Base-by-base conservation (phyloP, 768 basidiomycete species). In the Lactifluus volemus region DNA sequence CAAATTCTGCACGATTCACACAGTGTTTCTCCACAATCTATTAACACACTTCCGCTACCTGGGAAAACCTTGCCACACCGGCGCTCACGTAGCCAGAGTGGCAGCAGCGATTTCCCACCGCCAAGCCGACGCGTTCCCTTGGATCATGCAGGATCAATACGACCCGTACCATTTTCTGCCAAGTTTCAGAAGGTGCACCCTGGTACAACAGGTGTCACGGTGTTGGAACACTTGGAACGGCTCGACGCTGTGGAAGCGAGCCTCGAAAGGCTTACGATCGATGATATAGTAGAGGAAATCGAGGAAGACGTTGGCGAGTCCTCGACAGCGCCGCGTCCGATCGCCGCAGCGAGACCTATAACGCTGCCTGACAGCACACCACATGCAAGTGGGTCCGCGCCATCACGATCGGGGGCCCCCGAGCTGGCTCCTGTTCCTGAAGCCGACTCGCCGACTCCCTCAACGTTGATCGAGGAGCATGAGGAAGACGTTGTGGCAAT, bases 151-250 rank as follows among this genome's bases (percentile, higher is more conserved):
- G 87, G 86, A 51, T 77, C 78, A 29, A 78, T 83, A 19, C 81
- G 91, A 38, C 90, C 91, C 0, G 86, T 92, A 14, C 88, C 89
- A 4, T 90, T 92, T 70, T 84, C 85, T 12, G 81, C 85, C n/a
- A 92, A 91, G 73, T 88, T 89, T 72, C 83, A 87, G 68, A 81
- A 84, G 51, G 85, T 92, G 38, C 88, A 90, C 68, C 89, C 89
- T 49, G 89, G 88, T 41, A 91, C 89, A 32, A 92, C 89, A 0
- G 92, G 92, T 11, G 90, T 93, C 29, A 86, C 84, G 10, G 85
- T 93, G 51, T 78, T 94, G 41, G 88, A 90, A 68, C 90, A 92
- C 65, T 78, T 94, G 65, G 92, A 94, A 69, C 83, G 88, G 49
- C 73, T 94, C 49, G 92, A 94, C 69, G 86, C 83, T 15, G 88